Evolutionary conservation across 148 eudicot species (phyloP).

Genomic region (Rhododendron mucronatum): DNA sequence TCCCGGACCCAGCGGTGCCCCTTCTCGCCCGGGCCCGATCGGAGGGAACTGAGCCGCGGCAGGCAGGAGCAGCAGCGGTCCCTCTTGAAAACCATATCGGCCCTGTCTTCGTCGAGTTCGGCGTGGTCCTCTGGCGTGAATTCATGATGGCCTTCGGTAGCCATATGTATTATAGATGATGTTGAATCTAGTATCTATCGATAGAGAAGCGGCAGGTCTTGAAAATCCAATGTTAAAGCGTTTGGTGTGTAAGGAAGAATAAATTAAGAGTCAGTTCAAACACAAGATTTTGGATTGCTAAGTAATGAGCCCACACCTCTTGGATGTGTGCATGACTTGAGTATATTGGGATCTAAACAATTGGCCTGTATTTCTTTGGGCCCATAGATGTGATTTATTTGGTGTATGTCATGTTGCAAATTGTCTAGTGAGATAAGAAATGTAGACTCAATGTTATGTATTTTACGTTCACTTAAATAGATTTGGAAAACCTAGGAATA

Average conservation of each 20-base stretch:
- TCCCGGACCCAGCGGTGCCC: constrained; percentile 50
- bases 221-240: neutral
- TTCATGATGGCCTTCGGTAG: neutral
- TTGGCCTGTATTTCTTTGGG: neutral
- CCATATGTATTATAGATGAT: neutral
- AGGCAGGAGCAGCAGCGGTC: constrained; percentile 24
- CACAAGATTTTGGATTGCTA: too few relatives aligned
- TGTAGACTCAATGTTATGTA: neutral
- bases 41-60: constrained; percentile 10
- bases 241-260: too few relatives aligned
- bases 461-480: too few relatives aligned
- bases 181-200: neutral
- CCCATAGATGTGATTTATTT: neutral
- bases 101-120: neutral
- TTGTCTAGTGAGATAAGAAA: neutral
- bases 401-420: neutral
- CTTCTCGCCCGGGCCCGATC: neutral
- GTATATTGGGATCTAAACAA: neutral
- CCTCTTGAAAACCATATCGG: neutral
- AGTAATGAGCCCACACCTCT: neutral
- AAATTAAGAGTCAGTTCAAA: too few relatives aligned
- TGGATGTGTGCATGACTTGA: neutral
- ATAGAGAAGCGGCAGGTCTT: neutral
- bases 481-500: too few relatives aligned
- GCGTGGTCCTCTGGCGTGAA: neutral